phyloP scores from a whole-genome alignment of 306 rosid genomes.

The Begonia loranthoides region DNA sequence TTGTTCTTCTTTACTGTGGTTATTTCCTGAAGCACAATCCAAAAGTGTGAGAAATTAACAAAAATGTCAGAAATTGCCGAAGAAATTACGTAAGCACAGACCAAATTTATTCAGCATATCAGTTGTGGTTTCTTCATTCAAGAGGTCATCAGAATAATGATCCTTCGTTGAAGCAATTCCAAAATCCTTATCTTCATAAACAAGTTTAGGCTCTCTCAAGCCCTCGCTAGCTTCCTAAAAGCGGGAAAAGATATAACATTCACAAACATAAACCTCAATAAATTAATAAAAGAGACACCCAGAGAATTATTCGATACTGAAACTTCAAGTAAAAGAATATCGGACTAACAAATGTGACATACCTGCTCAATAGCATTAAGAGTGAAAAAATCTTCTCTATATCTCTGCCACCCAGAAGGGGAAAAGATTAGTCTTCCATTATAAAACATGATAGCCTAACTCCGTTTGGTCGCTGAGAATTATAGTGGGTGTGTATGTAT shows the following conservation, averaged over 20 bases:
- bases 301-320: background rate
- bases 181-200: constrained; percentile 46
- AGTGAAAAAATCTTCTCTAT: constrained; percentile 37
- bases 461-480: constrained; percentile 10
- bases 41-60: constrained; percentile 10
- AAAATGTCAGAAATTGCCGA: background rate
- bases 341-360: background rate
- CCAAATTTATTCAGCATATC: constrained; percentile 28
- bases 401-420: constrained; percentile 49
- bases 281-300: background rate
- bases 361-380: constrained; percentile 75
- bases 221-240: constrained; percentile 49
- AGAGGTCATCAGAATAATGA: constrained; percentile 22
- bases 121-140: background rate
- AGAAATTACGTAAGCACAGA: background rate
- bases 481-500: too few species aligned
- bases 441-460: constrained; percentile 6
- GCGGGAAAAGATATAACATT: background rate
- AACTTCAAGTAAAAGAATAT: background rate
- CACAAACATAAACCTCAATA: background rate
- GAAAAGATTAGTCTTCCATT: constrained; percentile 15
- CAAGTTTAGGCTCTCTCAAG: constrained; percentile 60
- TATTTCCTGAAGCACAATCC: constrained; percentile 35
- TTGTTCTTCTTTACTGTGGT: constrained; percentile 20
- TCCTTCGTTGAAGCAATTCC: constrained; percentile 14